Percentiles rank a stretch among this genome's conserved stretches.
Conservation (phyloP, 352 stramenopile genomes). For the Globisporangium emineosum region DNA sequence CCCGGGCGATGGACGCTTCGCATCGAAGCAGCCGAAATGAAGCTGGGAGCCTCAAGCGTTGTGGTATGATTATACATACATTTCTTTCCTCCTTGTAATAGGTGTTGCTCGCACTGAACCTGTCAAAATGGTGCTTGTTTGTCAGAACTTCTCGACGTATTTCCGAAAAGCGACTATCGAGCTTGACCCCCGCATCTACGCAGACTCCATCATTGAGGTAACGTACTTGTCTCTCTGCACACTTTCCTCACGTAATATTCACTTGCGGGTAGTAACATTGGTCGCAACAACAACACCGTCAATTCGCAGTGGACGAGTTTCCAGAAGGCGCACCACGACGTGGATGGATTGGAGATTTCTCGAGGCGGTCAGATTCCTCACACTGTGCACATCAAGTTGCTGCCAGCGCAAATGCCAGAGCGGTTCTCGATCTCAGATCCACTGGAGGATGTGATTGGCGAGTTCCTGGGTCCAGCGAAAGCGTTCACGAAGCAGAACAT, state of each 20-base stretch:
- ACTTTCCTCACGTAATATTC: not conserved
- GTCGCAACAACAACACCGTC: not conserved
- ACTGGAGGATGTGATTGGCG: constrained; percentile 34
- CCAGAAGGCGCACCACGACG: constrained; percentile 61
- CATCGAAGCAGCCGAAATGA: constrained; percentile 48
- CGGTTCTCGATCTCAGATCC: constrained; percentile 54
- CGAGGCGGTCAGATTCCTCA: constrained; percentile 46
- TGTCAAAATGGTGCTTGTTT: not conserved
- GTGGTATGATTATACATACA: constrained; percentile 41
- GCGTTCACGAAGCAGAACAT: constrained; percentile 71
- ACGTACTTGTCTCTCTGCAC: not conserved
- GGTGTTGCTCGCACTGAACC: not conserved
- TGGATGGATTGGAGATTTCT: constrained; percentile 56
- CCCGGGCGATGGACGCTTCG: constrained; percentile 63
- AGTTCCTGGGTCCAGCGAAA: constrained; percentile 40
- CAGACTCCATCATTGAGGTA: constrained; percentile 67
- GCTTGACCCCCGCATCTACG: constrained; percentile 63
- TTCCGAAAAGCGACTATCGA: constrained; percentile 77
- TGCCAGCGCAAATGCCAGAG: constrained; percentile 52
- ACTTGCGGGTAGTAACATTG: not conserved
- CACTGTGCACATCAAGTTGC: constrained; percentile 64
- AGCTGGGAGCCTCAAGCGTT: constrained; percentile 23
- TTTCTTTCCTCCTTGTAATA: not conserved
- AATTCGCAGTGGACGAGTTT: constrained; percentile 75
- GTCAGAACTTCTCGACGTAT: constrained; percentile 73